A percentile compares a stretch with the other conserved stretches of the same genome.
phyloP scores from a whole-genome alignment of 1,139 yeast genomes.

The Tardiomyces depauwii region DNA sequence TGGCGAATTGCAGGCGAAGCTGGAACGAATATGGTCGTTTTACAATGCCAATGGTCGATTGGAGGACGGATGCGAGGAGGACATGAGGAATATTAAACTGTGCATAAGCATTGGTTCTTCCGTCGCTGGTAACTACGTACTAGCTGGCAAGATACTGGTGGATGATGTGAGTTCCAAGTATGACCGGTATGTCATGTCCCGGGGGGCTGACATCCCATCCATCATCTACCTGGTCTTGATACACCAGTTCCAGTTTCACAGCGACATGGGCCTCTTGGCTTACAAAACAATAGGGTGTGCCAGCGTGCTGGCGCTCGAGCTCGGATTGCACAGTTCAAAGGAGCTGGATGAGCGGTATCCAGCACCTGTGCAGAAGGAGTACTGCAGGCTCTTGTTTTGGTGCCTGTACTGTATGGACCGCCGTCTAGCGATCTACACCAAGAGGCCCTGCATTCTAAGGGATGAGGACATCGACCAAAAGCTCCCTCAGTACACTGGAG shows the following conservation, averaged over 20 bases:
- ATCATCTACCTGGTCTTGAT: slow-evolving; percentile 11
- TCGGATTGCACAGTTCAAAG: slow-evolving; percentile 14
- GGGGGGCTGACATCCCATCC: slow-evolving; percentile 8
- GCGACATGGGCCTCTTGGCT: slow-evolving; percentile 15
- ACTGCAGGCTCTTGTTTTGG: slow-evolving; percentile 16
- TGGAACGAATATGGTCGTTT: slow-evolving; percentile 7
- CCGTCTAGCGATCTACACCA: slow-evolving; percentile 15
- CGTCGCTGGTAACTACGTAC: slow-evolving; percentile 8
- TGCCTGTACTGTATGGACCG: slow-evolving; percentile 16
- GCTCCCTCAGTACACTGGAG: slow-evolving; percentile 9
- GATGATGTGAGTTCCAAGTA: slow-evolving; percentile 9
- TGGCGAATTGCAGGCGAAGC: slow-evolving; percentile 11
- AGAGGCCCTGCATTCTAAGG: slow-evolving; percentile 13
- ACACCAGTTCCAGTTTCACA: slow-evolving; percentile 18
- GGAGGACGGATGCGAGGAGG: slow-evolving; percentile 1
- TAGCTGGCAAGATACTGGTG: slow-evolving; percentile 11
- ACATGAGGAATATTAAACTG: slow-evolving; percentile 6
- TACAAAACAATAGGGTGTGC: slow-evolving; percentile 16
- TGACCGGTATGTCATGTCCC: slow-evolving; percentile 9
- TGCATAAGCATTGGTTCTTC: slow-evolving; percentile 14
- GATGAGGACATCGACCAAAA: slow-evolving; percentile 17
- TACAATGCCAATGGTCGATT: slow-evolving; percentile 3
- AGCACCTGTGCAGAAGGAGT: slow-evolving; percentile 9
- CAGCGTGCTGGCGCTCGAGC: slow-evolving; percentile 13
- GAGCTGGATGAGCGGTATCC: slow-evolving; percentile 10